phyloP scores from a whole-genome alignment of 2,329 filamentous ascomycete species.

The Calonectria pauciramosa region DNA sequence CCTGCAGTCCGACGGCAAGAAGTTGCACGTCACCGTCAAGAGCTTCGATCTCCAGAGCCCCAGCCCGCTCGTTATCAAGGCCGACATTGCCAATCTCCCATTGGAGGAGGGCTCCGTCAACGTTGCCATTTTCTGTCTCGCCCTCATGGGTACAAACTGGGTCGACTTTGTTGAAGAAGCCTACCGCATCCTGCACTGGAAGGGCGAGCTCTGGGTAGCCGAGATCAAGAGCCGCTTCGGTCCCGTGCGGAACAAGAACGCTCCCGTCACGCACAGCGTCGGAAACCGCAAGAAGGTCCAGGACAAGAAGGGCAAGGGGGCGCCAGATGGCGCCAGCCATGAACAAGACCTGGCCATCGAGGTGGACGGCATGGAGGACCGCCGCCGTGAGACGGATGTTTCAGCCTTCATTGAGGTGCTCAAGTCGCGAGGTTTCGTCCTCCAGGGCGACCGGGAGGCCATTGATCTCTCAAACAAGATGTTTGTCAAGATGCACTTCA shows the following conservation, averaged over 20 bases:
- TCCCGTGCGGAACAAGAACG: conserved; percentile 54
- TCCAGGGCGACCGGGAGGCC: conserved; percentile 75
- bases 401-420: conserved; percentile 89
- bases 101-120: conserved; percentile 82
- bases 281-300: conserved; percentile 72
- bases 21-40: conserved; percentile 79
- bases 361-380: conserved; percentile 76
- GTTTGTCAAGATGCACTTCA: conserved; percentile 98
- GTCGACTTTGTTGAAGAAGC: conserved; percentile 96
- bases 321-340: conserved; percentile 61
- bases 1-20: conserved; percentile 73
- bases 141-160: conserved; percentile 99
- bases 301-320: conserved; percentile 62
- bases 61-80: conserved; percentile 82
- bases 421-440: conserved; percentile 84
- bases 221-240: conserved; percentile 95
- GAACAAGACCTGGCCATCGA: conserved; percentile 74
- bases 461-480: conserved; percentile 94
- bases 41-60: conserved; percentile 91
- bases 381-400: conserved; percentile 84
- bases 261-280: conserved; percentile 76
- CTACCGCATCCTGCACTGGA: conserved; percentile 90
- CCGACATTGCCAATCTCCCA: conserved; percentile 90
- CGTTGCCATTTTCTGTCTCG: conserved; percentile 93
- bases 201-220: conserved; percentile 96